Percentiles rank a stretch among this genome's conserved stretches.
These are phyloP conservation scores for Carallia pectinifolia DNA, from an alignment of 345 rosid species.

Conservation along the genomic window DNA sequence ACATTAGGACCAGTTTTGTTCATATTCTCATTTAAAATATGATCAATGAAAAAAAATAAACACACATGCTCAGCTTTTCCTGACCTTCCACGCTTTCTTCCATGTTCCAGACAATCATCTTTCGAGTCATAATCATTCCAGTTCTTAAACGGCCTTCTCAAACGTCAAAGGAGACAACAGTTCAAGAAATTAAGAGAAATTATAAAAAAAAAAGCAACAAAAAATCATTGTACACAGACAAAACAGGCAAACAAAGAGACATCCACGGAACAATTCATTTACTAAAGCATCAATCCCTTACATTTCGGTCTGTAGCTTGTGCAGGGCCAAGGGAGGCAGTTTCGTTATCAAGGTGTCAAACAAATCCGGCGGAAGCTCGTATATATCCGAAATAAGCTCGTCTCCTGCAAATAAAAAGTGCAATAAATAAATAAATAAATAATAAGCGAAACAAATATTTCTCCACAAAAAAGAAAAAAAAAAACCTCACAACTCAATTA, in stretches of 20 bases:
- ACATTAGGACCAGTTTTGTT: not conserved
- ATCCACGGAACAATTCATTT: too few species aligned
- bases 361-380: slow-evolving; percentile 64
- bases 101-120: slow-evolving; percentile 34
- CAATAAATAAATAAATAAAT: not conserved
- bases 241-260: too few species aligned
- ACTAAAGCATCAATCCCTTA: slow-evolving; percentile 19
- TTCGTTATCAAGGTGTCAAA: slow-evolving; percentile 43
- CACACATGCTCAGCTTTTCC: not conserved
- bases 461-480: not conserved
- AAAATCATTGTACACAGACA: not conserved
- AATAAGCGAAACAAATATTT: not conserved
- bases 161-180: not conserved
- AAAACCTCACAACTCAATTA: not conserved
- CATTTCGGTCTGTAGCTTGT: slow-evolving; percentile 57
- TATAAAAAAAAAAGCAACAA: not conserved
- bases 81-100: slow-evolving; percentile 70
- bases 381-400: slow-evolving; percentile 40
- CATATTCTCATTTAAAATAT: too few species aligned
- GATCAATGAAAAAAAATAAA: not conserved
- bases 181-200: not conserved
- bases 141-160: slow-evolving; percentile 56
- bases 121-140: slow-evolving; percentile 40
- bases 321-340: slow-evolving; percentile 69
- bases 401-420: slow-evolving; percentile 30